phyloP scores from a whole-genome alignment of 768 basidiomycete species.

The Leccinum subgranulosum region DNA sequence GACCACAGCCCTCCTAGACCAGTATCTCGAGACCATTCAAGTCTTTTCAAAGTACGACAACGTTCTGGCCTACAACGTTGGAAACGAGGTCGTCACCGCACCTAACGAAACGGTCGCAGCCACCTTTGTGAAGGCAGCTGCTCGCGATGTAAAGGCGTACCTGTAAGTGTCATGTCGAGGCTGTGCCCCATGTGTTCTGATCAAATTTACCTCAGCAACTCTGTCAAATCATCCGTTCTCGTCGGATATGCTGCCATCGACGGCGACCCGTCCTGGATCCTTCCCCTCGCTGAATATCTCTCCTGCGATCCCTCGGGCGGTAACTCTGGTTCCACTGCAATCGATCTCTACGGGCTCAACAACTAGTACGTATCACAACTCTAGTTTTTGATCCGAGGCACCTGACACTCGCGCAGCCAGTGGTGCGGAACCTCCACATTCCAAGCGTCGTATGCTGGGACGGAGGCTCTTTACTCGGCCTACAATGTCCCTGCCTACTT shows the following conservation, averaged over 20 bases:
- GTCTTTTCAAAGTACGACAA: conserved; percentile 85
- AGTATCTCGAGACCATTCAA: conserved; percentile 76
- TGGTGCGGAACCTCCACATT: conserved; percentile 77
- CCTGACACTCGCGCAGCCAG: conserved; percentile 44
- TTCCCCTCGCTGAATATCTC: conserved; percentile 72
- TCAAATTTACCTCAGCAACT: conserved; percentile 40
- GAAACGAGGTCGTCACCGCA: conserved; percentile 73
- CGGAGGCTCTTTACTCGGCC: conserved; percentile 51
- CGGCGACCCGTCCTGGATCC: conserved; percentile 58
- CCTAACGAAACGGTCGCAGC: conserved; percentile 56
- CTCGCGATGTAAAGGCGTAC: conserved; percentile 84
- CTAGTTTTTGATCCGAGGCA: neutral
- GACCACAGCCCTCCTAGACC: conserved; percentile 76
- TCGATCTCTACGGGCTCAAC: conserved; percentile 88
- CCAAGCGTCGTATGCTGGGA: conserved; percentile 51
- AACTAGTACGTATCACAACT: conserved; percentile 58
- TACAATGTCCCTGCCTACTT: conserved; percentile 87
- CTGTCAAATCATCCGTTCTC: conserved; percentile 60
- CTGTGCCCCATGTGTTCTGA: neutral
- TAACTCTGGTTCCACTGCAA: conserved; percentile 56
- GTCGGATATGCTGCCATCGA: conserved; percentile 89
- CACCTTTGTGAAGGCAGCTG: conserved; percentile 87
- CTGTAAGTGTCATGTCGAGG: conserved; percentile 46
- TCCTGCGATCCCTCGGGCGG: conserved; percentile 61
- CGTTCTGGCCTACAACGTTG: conserved; percentile 84